Base-by-base conservation (phyloP, 148 eudicot genomes). In the Silene conica region DNA sequence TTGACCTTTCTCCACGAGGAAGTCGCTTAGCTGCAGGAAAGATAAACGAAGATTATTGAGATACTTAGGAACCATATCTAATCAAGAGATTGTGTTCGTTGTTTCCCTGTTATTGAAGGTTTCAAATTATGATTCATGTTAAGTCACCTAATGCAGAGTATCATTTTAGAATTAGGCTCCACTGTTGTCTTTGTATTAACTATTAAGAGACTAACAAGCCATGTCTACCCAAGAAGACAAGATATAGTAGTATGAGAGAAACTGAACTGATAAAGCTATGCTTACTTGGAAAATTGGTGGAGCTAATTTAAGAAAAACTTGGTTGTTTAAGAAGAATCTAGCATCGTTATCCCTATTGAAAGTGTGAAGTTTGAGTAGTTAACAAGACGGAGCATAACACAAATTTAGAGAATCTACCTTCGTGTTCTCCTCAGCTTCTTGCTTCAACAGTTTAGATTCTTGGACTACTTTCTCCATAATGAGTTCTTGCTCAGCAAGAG, bases 371-470 rank as follows among this genome's bases (percentile, higher is more conserved):
- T 15, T 5, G 55, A 14, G 16, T 12, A 14, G 55, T 50, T 15
- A 12, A 15, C 14, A 50, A 50, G 55, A 50, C 18, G 2, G 54
- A 48, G 54, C 8, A 38, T 38, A 38, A 50, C 16, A 15, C 55
- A 50, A 50, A 50, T 50, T 50, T 50, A 15, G 16, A 50, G 55
- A 13, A 57, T 26, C 64, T 82, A 90, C 98, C 93, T 87, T 92
- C 22, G 92, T 85, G 82, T 92, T 95, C 79, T 90, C 93, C 74
- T 85, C 91, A n/a, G 90, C 92, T 85, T 88, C 89, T 82, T 86
- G 85, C 81, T 84, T 83, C 76, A 92, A 77, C 25, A 83, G 60
- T 72, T 92, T 86, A 5, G 96, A 87, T 77, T 95, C 92, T 77
- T 87, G 76, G 67, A 87, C 96, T 55, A 95, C 89, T 77, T 85